Evolutionary conservation across 2,329 filamentous ascomycete species (phyloP).

Genomic region (Fusarium continuum): DNA sequence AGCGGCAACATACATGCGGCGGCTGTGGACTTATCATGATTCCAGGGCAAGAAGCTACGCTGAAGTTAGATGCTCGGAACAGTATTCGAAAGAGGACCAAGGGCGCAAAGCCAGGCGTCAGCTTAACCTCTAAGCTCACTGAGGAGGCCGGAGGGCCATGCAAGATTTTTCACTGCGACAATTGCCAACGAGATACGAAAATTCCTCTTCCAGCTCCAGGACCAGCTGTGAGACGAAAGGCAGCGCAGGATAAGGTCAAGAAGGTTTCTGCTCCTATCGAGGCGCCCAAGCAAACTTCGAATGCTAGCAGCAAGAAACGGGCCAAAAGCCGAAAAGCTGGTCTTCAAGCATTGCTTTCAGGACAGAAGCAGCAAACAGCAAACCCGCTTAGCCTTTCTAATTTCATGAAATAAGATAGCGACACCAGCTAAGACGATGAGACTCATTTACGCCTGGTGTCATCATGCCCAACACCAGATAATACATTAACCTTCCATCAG

Average conservation of each 20-base stretch:
- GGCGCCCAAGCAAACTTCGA: conserved; percentile 53
- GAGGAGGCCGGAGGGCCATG: conserved; percentile 35
- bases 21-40: conserved; percentile 70
- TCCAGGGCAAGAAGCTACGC: conserved; percentile 55
- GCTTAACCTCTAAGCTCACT: background rate
- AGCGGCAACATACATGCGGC: conserved; percentile 64
- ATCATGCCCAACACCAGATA: no score
- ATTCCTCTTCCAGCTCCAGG: conserved; percentile 53
- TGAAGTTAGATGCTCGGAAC: conserved; percentile 51
- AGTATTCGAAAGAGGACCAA: conserved; percentile 10
- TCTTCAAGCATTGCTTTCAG: conserved; percentile 69
- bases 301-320: conserved; percentile 70
- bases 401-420: conserved; percentile 55
- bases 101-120: conserved; percentile 1
- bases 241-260: conserved; percentile 32
- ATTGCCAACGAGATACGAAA: conserved; percentile 56
- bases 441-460: no score
- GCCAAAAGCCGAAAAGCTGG: conserved; percentile 72
- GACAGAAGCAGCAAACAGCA: conserved; percentile 58
- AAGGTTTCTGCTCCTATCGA: conserved; percentile 21
- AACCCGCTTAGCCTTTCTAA: conserved; percentile 62
- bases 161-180: conserved; percentile 57
- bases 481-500: no score
- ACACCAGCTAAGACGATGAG: background rate
- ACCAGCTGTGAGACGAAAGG: conserved; percentile 39